Evolutionary conservation across 2,329 filamentous ascomycete genomes (phyloP), one percentile per base, ranked within the genome.

Genomic region (Plectosphaerella cucumerina): DNA sequence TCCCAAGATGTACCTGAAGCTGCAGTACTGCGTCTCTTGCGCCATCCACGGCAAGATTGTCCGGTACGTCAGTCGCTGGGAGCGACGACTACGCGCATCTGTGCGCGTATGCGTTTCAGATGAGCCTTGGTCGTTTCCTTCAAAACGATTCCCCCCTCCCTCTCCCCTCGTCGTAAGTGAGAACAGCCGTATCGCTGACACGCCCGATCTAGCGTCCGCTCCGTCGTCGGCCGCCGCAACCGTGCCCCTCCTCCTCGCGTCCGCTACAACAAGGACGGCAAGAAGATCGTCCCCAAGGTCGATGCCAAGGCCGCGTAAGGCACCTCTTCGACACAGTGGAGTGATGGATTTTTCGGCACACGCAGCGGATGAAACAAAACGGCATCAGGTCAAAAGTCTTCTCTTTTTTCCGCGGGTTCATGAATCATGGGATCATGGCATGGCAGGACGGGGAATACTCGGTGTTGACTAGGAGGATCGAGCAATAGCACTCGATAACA

Each of bases 1-100:
- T 71, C 94, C 94, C 80, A 99, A 99, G 90, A 99, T 99, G 95
- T 99, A 99, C 90, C 84, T 99, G 81, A 99, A 99, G 89, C 88
- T 99, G 76, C 94, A 99, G 84, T 99, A 99, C 90, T 99, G 94
- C 78, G 94, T 99, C 73, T 97, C 93, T 78, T 99, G 94, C 81
- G 94, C 94, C 72, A 99, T 99, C 65, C 94, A 99, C 85, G 94
- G 94, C 85, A 99, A 99, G 89, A 99, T 99, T 77, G 95, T 99
- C 79, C 93, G 94, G 93, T 97, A 94, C 78, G 92, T 85, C 75
- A 74, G 74, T 78, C 70, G 70, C 70, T 61, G 67, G 73, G 76
- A 77, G 78, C 76, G 78, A 82, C 78, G 80, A 81, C 80, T 80
- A 68, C 72, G 67, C 68, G 67, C 55, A n/a, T 43, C 44, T 46